A percentile compares a stretch with the other conserved stretches of the same genome.
phyloP scores from a whole-genome alignment of 257 asterid species.

The Capsicum baccatum region DNA sequence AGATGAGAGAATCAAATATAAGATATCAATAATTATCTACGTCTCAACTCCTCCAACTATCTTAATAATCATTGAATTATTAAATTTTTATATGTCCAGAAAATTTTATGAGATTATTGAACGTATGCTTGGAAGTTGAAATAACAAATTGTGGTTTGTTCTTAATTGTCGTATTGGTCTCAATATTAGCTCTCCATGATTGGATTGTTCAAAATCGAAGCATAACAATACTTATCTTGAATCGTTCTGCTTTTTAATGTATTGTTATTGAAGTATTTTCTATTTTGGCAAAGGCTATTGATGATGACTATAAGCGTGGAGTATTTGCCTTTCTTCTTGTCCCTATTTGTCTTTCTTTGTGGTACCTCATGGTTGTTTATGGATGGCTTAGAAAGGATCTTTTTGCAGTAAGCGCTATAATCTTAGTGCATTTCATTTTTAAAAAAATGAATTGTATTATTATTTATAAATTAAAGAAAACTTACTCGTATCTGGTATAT shows the following conservation, averaged over 20 bases:
- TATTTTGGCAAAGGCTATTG: conserved; percentile 63
- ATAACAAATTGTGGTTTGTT: too few relatives aligned
- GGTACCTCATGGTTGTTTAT: conserved; percentile 76
- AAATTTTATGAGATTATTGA: too few relatives aligned
- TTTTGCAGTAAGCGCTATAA: conserved; percentile 55
- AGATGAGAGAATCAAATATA: too few relatives aligned
- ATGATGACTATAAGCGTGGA: conserved; percentile 78
- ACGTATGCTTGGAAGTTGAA: too few relatives aligned
- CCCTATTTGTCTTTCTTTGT: conserved; percentile 68
- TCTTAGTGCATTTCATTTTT: background rate
- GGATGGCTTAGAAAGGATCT: conserved; percentile 72
- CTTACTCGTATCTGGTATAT: too few relatives aligned
- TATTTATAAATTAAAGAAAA: background rate
- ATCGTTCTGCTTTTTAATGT: background rate
- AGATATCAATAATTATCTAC: too few relatives aligned
- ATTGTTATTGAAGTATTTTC: background rate
- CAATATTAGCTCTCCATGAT: too few relatives aligned
- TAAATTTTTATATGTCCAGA: too few relatives aligned
- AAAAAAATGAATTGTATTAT: background rate
- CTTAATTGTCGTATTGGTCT: too few relatives aligned
- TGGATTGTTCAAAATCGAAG: too few relatives aligned
- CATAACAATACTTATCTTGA: background rate
- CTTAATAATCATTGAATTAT: too few relatives aligned
- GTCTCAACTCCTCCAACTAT: too few relatives aligned
- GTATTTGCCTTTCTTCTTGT: conserved; percentile 73